Evolutionary conservation across 208 protist genomes (phyloP), one percentile per base, ranked within the genome.

Genomic region (Polymyxa betae): DNA sequence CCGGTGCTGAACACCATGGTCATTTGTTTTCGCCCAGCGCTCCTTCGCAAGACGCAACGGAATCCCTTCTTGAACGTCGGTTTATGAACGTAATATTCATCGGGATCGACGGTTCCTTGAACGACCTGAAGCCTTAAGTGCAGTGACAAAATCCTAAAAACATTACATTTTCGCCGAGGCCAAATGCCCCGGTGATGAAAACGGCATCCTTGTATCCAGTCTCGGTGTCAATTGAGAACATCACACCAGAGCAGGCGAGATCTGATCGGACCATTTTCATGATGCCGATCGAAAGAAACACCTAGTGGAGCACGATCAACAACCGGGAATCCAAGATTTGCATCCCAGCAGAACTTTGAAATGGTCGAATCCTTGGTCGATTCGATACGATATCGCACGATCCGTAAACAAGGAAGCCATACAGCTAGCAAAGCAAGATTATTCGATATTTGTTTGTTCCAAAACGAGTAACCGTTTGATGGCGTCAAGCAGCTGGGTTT

Each of bases 171-270:
- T 94, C 93, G 24, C 93, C 93, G 0, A 94, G 91, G 20, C 93
- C 93, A 43, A 45, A 93, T 24, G 90, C 24, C 0, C 54, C 89
- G n/a, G 92, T 93, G 38, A 94, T 90, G 66, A 93, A 77, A 20
- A 93, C 91, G 12, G 90, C 82, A 24, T 92, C 64, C 12, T 91
- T 44, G 87, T 88, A 92, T 40, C 92, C 93, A 0, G 91, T 93
- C 64, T 93, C 93, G 0, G 92, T 93, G 38, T 93, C 92, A 38
- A 94, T 91, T 60, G 92, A 90, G 54, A 94, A 94, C 38, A 92
- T 90, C 35, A 94, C 93, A 24, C 92, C 92, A 5, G 87, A 41
- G 10, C 45, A 38, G 5, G 89, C 93, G 12, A 82, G 5, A 43
- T 82, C 72, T n/a, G 72, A 82, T 5, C 72, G 72, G 12, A 82